These are phyloP conservation scores for Pichia thaimueangensis DNA, from an alignment of 805 yeast species.

Conservation along the genomic window DNA sequence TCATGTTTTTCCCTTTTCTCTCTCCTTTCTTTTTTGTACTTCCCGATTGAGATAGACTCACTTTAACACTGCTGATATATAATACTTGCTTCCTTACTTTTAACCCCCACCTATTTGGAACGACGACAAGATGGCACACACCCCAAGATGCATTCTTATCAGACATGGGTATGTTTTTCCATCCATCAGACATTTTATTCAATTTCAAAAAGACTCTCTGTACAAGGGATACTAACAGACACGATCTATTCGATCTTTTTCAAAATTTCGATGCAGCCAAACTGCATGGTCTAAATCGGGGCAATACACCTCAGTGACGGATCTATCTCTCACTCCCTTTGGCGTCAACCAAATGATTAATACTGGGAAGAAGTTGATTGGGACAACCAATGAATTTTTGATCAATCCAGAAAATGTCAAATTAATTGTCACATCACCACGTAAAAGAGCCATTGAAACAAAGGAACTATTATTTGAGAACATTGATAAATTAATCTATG, in stretches of 20 bases:
- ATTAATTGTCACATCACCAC: slow-evolving; percentile 71
- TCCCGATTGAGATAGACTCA: too few species aligned
- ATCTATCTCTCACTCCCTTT: slow-evolving; percentile 65
- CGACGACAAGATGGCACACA: slow-evolving; percentile 28
- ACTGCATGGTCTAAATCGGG: slow-evolving; percentile 96
- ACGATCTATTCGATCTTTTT: not conserved
- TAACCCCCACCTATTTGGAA: too few species aligned
- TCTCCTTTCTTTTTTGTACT: too few species aligned
- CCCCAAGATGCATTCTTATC: slow-evolving; percentile 65
- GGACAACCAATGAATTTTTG: slow-evolving; percentile 42
- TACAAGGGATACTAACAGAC: not conserved
- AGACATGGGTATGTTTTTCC: slow-evolving; percentile 53
- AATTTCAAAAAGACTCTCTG: too few species aligned
- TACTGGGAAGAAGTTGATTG: slow-evolving; percentile 68
- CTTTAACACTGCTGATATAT: too few species aligned
- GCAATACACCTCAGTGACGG: slow-evolving; percentile 84
- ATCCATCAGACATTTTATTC: not conserved
- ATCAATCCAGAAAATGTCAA: slow-evolving; percentile 60
- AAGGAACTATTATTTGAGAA: slow-evolving; percentile 53
- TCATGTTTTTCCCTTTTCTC: too few species aligned
- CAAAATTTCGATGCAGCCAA: slow-evolving; percentile 46
- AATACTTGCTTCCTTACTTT: too few species aligned
- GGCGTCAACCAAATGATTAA: slow-evolving; percentile 72
- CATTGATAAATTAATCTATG: slow-evolving; percentile 37
- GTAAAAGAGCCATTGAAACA: slow-evolving; percentile 73